These are phyloP conservation scores for Yamadazyma conglobata DNA, from an alignment of 1,139 yeast genomes.

Conservation along the genomic window DNA sequence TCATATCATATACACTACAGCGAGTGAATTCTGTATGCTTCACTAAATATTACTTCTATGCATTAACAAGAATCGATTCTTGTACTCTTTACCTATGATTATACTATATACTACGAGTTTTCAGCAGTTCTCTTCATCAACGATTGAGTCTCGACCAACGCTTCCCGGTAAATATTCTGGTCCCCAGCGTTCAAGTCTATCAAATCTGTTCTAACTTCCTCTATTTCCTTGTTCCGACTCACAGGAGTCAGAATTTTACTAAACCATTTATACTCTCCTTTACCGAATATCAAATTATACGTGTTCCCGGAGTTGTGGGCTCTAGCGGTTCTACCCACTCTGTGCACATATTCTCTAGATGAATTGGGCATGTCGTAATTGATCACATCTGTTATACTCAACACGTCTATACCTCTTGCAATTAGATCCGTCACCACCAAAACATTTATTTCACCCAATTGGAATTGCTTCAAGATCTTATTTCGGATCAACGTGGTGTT, in stretches of 20 bases:
- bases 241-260: conserved; percentile 46
- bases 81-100: too few species aligned
- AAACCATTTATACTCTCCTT: conserved; percentile 72
- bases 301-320: conserved; percentile 80
- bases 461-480: conserved; percentile 54
- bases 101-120: too few species aligned
- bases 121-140: too few species aligned
- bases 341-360: conserved; percentile 86
- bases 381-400: conserved; percentile 67
- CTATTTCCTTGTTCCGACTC: conserved; percentile 25
- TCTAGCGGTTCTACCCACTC: conserved; percentile 96
- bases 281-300: conserved; percentile 64
- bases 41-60: too few species aligned
- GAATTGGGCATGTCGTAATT: conserved; percentile 91
- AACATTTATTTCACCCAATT: conserved; percentile 45
- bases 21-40: too few species aligned
- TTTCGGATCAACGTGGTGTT: conserved; percentile 41
- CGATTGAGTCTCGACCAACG: too few species aligned
- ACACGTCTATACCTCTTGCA: conserved; percentile 89
- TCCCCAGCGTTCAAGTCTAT: conserved; percentile 27
- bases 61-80: too few species aligned
- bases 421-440: conserved; percentile 88
- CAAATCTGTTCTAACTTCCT: conserved; percentile 19
- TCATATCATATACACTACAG: too few species aligned
- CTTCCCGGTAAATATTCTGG: conserved; percentile 22